A percentile compares a stretch with the other conserved stretches of the same genome.
Evolutionary conservation across 179 eudicot genomes (phyloP).

Genomic region (Sideroxylon spinosum): DNA sequence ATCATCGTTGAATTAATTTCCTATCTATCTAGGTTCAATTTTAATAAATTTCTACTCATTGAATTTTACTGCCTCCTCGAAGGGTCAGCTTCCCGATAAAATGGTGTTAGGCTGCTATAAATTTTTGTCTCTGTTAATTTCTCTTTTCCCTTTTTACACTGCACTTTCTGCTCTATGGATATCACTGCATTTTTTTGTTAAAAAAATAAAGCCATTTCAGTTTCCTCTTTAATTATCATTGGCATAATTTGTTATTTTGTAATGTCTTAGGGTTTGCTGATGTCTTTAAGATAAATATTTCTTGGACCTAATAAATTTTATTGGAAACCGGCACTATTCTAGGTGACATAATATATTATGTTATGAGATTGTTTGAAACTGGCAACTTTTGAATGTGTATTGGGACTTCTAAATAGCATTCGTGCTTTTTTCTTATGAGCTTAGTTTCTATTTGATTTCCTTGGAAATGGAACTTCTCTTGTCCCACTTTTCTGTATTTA

Average conservation of each 20-base stretch:
- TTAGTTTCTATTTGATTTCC: not conserved
- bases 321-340: not conserved
- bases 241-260: no score
- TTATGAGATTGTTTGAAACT: no score
- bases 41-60: not conserved
- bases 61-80: not conserved
- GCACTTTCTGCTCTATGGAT: not conserved
- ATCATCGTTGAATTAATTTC: not conserved
- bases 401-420: not conserved
- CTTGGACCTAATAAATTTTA: not conserved
- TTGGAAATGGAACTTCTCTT: not conserved
- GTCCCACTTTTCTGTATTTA: not conserved
- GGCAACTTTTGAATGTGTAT: no score
- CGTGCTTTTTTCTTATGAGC: not conserved
- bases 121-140: not conserved
- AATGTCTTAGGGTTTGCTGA: not conserved
- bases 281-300: not conserved
- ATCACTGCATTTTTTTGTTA: not conserved
- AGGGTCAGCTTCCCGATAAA: not conserved
- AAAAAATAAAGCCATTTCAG: not conserved
- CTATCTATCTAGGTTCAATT: not conserved
- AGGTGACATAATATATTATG: not conserved
- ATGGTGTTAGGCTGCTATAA: not conserved
- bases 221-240: not conserved
- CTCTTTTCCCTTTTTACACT: not conserved